A percentile compares a stretch with the other conserved stretches of the same genome.
Conservation (phyloP, 495 filamentous ascomycete species). For the Aspergillus conjunctus region DNA sequence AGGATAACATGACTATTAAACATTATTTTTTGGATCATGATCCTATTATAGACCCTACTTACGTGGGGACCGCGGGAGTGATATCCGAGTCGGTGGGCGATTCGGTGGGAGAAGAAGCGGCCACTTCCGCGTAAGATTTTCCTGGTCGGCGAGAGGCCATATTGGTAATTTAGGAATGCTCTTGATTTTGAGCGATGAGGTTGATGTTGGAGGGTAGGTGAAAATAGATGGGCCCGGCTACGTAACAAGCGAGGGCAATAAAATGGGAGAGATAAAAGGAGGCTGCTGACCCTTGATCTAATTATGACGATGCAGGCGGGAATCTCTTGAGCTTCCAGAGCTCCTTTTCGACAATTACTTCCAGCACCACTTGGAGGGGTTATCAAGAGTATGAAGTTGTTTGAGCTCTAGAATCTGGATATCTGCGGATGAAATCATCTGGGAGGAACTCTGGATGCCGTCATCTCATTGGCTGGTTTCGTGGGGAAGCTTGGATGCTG, state of each 20-base stretch:
- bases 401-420: conserved; percentile 9
- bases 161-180: conserved; percentile 2
- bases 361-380: neutral
- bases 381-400: neutral
- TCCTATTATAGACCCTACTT: conserved; percentile 32
- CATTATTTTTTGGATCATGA: neutral
- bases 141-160: conserved; percentile 43
- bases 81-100: conserved; percentile 41
- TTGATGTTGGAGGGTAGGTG: neutral
- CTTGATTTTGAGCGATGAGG: neutral
- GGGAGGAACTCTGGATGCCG: neutral
- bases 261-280: neutral
- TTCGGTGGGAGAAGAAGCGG: conserved; percentile 29
- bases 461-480: conserved; percentile 25
- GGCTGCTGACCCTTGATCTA: neutral
- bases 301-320: neutral
- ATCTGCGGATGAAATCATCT: conserved; percentile 15
- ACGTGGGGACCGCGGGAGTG: conserved; percentile 74
- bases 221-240: neutral
- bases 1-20: conserved; percentile 73
- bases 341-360: neutral
- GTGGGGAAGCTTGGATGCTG: conserved; percentile 1
- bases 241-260: neutral
- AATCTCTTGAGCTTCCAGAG: conserved; percentile 4
- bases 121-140: conserved; percentile 39